Percentiles rank a stretch among this genome's conserved stretches.
Evolutionary conservation across 2,329 filamentous ascomycete genomes (phyloP).

Genomic region (Metarhizium robertsii): DNA sequence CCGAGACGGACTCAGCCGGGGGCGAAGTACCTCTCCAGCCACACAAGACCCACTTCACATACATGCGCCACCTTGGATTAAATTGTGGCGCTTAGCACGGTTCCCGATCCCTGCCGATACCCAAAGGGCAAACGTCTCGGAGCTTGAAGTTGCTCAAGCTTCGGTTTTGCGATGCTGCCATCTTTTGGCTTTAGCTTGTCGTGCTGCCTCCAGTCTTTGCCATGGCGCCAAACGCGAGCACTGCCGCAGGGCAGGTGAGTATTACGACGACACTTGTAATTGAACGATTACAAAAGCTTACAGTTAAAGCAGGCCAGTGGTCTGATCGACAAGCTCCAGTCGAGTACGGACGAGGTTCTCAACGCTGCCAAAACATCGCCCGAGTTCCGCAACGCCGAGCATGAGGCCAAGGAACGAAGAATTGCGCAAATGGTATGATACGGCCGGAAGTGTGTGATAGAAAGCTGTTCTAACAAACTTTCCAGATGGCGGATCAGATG

Average conservation of each 20-base stretch:
- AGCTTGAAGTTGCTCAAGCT: not conserved
- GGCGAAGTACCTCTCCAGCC: not conserved
- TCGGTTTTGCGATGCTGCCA: not conserved
- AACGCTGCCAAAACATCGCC: constrained; percentile 28
- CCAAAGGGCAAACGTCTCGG: not conserved
- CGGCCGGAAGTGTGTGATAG: not conserved
- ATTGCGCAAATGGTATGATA: constrained; percentile 26
- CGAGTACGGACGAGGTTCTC: constrained; percentile 27
- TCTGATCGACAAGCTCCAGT: constrained; percentile 30
- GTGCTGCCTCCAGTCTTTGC: not conserved
- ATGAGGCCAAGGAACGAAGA: constrained; percentile 30
- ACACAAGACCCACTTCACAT: not conserved
- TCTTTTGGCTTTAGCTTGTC: not conserved
- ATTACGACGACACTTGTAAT: not conserved
- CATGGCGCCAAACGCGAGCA: constrained; percentile 25
- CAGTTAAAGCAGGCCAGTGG: constrained; percentile 21
- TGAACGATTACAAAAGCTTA: not conserved
- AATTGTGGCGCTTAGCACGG: not conserved
- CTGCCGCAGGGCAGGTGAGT: constrained; percentile 21
- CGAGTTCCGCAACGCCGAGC: constrained; percentile 25
- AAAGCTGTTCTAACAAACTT: constrained; percentile 10
- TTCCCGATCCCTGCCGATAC: not conserved
- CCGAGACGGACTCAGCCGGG: constrained; percentile 1
- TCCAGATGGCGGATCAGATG: constrained; percentile 56
- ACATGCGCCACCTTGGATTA: too few relatives aligned